Conservation (phyloP, 2,329 filamentous ascomycete species). For the Xylaria sp. region DNA sequence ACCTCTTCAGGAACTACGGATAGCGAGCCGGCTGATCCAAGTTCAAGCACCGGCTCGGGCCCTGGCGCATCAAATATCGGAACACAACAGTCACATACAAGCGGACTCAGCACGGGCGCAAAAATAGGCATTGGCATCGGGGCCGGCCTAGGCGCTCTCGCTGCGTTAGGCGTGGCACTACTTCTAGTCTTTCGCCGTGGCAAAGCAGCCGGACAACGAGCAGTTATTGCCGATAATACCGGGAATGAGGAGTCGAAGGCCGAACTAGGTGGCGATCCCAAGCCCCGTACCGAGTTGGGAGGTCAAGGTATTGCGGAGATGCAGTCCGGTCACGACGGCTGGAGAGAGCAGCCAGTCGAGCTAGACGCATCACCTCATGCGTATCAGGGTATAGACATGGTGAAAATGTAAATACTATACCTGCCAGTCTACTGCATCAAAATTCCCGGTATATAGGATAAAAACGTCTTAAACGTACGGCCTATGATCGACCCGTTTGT, state of each 20-base stretch:
- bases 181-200: conserved; percentile 16
- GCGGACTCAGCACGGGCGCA: conserved; percentile 11
- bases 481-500: too few species aligned
- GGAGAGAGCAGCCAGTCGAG: conserved; percentile 16
- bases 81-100: not conserved
- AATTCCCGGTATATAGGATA: not conserved
- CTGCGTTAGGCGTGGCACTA: not conserved
- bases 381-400: conserved; percentile 1
- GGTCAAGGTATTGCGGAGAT: conserved; percentile 14
- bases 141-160: conserved; percentile 11
- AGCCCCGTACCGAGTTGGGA: conserved; percentile 3
- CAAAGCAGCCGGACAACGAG: conserved; percentile 4
- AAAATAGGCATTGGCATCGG: conserved; percentile 23
- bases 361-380: conserved; percentile 8
- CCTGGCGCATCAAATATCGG: not conserved
- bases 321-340: conserved; percentile 6
- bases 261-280: conserved; percentile 15
- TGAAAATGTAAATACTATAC: not conserved
- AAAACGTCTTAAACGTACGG: too few species aligned
- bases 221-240: not conserved
- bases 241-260: not conserved
- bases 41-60: not conserved
- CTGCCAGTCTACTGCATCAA: not conserved
- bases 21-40: not conserved
- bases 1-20: not conserved